Conservation (phyloP, 1,284 basidiomycete species). For the Cryptococcus floricola region DNA sequence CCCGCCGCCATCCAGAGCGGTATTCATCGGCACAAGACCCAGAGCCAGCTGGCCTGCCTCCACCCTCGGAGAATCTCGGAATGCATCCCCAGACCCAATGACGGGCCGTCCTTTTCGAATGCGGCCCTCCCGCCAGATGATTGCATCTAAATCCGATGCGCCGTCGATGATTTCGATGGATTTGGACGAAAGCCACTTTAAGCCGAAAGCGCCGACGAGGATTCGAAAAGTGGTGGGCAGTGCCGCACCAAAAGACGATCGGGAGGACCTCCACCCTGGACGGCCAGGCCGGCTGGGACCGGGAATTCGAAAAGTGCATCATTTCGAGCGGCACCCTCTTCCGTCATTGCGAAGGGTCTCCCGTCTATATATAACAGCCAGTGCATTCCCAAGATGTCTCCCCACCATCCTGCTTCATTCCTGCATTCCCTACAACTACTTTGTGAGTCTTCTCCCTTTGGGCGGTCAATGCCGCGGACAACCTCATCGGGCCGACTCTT, state of each 20-base stretch:
- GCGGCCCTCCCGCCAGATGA: not conserved
- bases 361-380: not conserved
- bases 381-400: not conserved
- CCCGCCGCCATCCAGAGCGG: too few relatives aligned
- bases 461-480: not conserved
- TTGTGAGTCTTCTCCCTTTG: not conserved
- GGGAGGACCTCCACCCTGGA: not conserved
- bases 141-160: not conserved
- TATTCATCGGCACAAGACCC: too few relatives aligned
- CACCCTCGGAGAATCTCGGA: not conserved
- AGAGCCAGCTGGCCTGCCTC: not conserved
- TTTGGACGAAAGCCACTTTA: not conserved
- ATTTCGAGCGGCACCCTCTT: not conserved
- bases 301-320: not conserved
- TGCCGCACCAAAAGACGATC: not conserved
- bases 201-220: not conserved
- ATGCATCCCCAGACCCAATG: not conserved
- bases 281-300: not conserved
- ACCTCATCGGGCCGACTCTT: not conserved
- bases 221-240: not conserved
- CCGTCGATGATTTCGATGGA: not conserved
- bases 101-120: not conserved
- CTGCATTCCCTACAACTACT: not conserved
- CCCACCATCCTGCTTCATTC: not conserved
- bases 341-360: not conserved